phyloP scores from a whole-genome alignment of 2,329 filamentous ascomycete species.

The Colletotrichum chrysophilum region DNA sequence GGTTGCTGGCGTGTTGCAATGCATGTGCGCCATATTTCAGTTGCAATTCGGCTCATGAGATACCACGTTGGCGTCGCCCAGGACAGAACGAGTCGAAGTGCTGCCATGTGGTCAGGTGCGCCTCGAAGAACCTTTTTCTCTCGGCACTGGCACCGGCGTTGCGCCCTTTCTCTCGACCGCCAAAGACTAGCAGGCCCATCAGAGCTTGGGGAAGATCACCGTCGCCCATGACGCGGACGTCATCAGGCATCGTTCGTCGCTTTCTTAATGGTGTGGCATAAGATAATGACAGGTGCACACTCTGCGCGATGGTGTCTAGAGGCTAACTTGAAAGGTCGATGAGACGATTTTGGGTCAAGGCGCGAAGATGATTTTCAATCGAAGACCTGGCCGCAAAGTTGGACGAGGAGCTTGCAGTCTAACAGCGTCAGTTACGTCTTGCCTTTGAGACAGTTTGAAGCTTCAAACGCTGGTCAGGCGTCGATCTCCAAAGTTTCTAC shows the following conservation, averaged over 20 bases:
- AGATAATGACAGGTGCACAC: neutral
- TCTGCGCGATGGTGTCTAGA: neutral
- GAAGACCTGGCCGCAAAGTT: neutral
- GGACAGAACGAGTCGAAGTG: neutral
- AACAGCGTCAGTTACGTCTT: neutral
- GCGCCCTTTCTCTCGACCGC: neutral
- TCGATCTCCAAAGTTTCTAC: neutral
- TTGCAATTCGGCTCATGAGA: neutral
- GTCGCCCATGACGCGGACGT: neutral
- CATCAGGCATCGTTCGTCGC: neutral
- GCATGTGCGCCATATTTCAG: neutral
- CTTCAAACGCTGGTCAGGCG: neutral
- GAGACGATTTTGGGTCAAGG: neutral
- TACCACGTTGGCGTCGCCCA: neutral
- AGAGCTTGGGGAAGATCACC: neutral
- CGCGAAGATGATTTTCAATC: neutral
- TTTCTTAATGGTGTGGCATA: neutral
- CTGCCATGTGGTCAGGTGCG: neutral
- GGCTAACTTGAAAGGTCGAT: neutral
- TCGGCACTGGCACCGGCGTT: neutral
- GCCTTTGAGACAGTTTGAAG: rapidly evolving
- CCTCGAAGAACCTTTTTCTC: neutral
- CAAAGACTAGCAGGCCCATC: neutral
- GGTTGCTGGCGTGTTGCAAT: too few species aligned
- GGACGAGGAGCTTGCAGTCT: neutral